Conservation (phyloP, 2,329 filamentous ascomycete genomes). For the Acrodontium crateriforme region DNA sequence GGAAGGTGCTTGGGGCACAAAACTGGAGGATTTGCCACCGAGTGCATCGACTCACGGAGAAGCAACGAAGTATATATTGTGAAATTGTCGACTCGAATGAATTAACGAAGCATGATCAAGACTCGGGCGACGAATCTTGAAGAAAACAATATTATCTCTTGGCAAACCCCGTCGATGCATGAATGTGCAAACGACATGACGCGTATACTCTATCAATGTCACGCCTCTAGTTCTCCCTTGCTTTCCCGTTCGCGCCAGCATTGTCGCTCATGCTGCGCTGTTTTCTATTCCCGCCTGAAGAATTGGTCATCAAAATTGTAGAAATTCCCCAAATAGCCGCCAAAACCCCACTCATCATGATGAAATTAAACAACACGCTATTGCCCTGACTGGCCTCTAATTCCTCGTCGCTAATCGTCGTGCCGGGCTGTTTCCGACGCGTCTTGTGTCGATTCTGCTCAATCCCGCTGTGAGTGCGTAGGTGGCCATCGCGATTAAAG, state of each 20-base stretch:
- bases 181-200: too few relatives aligned
- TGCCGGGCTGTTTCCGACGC: constrained; percentile 9
- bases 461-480: constrained; percentile 55
- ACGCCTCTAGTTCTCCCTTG: too few relatives aligned
- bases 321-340: constrained; percentile 13
- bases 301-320: neutral
- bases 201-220: too few relatives aligned
- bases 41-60: constrained; percentile 24
- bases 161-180: too few relatives aligned
- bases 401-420: constrained; percentile 9
- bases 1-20: constrained; percentile 33
- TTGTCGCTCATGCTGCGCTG: too few relatives aligned
- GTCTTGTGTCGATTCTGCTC: constrained; percentile 12
- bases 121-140: too few relatives aligned
- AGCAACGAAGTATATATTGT: neutral
- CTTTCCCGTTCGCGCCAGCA: too few relatives aligned
- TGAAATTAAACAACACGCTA: constrained; percentile 18
- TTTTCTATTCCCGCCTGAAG: too few relatives aligned
- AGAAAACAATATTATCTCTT: too few relatives aligned
- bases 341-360: constrained; percentile 20
- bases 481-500: constrained; percentile 64
- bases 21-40: constrained; percentile 28
- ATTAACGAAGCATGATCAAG: too few relatives aligned
- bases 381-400: constrained; percentile 10
- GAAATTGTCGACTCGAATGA: too few relatives aligned